Evolutionary conservation across 306 rosid species (phyloP).

Genomic region (Cercis canadensis): DNA sequence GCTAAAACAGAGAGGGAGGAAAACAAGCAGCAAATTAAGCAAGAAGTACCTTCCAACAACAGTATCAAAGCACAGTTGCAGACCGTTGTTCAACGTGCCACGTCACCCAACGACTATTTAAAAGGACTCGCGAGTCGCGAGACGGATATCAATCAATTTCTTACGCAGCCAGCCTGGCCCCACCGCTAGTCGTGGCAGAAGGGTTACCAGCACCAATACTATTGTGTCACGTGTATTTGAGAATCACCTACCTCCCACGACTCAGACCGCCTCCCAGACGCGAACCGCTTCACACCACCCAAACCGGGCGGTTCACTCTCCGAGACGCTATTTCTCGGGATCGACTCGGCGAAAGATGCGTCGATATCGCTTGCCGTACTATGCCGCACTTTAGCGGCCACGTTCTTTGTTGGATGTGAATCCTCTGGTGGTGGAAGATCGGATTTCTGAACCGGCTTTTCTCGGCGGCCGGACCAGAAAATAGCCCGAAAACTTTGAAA

Average conservation of each 20-base stretch:
- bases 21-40: constrained; percentile 25
- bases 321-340: constrained; percentile 61
- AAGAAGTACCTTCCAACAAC: constrained; percentile 33
- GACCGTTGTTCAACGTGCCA: constrained; percentile 67
- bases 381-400: constrained; percentile 25
- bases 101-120: constrained; percentile 50
- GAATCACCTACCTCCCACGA: constrained; percentile 57
- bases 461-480: constrained; percentile 54
- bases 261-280: constrained; percentile 80
- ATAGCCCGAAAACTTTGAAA: constrained; percentile 61
- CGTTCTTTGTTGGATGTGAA: constrained; percentile 36
- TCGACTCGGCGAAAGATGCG: constrained; percentile 48
- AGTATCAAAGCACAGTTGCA: constrained; percentile 18
- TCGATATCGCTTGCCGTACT: constrained; percentile 32
- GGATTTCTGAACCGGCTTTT: constrained; percentile 37
- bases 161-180: constrained; percentile 25
- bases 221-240: constrained; percentile 39
- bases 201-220: not conserved
- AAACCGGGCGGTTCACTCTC: constrained; percentile 70
- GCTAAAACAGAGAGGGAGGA: not conserved
- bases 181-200: constrained; percentile 33
- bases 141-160: constrained; percentile 26
- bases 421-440: constrained; percentile 26
- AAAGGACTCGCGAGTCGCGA: constrained; percentile 39
- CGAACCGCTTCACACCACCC: constrained; percentile 72